Conservation (phyloP, 1,139 yeast genomes). For the Hemisphaericaspora xylofermentans region DNA sequence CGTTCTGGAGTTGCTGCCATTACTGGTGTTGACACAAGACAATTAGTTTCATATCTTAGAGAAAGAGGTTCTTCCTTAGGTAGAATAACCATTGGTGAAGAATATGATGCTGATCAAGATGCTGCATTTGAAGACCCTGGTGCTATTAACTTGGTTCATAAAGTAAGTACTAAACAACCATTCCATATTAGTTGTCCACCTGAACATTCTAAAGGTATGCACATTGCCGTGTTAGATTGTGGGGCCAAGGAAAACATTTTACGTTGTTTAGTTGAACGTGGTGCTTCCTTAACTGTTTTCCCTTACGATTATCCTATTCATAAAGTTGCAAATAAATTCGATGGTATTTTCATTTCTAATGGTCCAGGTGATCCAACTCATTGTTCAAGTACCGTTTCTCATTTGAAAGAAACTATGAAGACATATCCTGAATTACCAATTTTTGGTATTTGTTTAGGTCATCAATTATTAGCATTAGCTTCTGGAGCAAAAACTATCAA, state of each 20-base stretch:
- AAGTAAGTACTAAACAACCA: conserved; percentile 93
- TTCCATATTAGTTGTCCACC: conserved; percentile 78
- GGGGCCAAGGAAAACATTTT: conserved; percentile 97
- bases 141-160: conserved; percentile 82
- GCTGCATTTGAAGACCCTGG: conserved; percentile 95
- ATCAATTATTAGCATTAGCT: conserved; percentile 91
- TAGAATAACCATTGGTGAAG: conserved; percentile 84
- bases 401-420: conserved; percentile 72
- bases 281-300: conserved; percentile 93
- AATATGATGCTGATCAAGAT: conserved; percentile 86
- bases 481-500: conserved; percentile 91
- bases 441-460: conserved; percentile 96
- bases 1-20: conserved; percentile 96
- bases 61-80: conserved; percentile 95
- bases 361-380: conserved; percentile 99
- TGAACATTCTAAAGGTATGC: conserved; percentile 56
- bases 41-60: conserved; percentile 86
- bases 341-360: conserved; percentile 90
- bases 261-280: conserved; percentile 90
- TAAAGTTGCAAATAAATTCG: conserved; percentile 87
- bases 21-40: conserved; percentile 95
- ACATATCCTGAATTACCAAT: conserved; percentile 70
- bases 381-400: conserved; percentile 76
- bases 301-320: conserved; percentile 94
- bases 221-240: conserved; percentile 92